phyloP scores from a whole-genome alignment of 176 grass and related monocot genomes.

The Triticum monococcum region DNA sequence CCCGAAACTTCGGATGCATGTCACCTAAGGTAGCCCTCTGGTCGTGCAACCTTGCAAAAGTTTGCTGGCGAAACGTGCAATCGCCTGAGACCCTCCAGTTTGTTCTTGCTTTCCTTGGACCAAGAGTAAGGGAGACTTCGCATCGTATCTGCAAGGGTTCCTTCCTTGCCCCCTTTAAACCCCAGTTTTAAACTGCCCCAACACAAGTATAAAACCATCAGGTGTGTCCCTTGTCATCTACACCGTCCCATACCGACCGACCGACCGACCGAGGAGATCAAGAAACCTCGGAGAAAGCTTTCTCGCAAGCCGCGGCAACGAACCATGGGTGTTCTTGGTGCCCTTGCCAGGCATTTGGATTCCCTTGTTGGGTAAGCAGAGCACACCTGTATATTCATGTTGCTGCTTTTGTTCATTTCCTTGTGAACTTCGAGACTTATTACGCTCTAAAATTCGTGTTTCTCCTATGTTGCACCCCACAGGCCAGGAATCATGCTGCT shows the following conservation, averaged over 20 bases:
- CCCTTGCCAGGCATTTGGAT: conserved; percentile 70
- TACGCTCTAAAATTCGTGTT: not conserved
- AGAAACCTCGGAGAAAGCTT: not conserved
- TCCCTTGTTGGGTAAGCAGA: conserved; percentile 68
- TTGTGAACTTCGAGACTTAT: not conserved
- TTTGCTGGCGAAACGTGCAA: not conserved
- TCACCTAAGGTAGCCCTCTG: not conserved
- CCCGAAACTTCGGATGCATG: not conserved
- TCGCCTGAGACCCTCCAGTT: conserved; percentile 38
- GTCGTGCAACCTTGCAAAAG: conserved; percentile 22
- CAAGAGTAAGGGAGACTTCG: conserved; percentile 69
- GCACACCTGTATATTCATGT: not conserved
- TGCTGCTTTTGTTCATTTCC: not conserved
- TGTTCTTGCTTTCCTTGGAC: conserved; percentile 75
- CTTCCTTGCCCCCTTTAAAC: conserved; percentile 50
- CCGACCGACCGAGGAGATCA: not conserved
- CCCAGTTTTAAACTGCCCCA: not conserved
- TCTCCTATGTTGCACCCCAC: not conserved
- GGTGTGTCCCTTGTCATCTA: conserved; percentile 31
- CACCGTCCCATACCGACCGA: not conserved
- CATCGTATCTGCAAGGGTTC: conserved; percentile 56
- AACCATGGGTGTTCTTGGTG: conserved; percentile 74
- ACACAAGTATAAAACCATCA: conserved; percentile 48
- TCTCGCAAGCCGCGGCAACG: not conserved
- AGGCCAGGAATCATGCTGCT: conserved; percentile 89